A percentile compares a stretch with the other conserved stretches of the same genome.
phyloP scores from a whole-genome alignment of 2,329 filamentous ascomycete species.

The Neonectria faginata region DNA sequence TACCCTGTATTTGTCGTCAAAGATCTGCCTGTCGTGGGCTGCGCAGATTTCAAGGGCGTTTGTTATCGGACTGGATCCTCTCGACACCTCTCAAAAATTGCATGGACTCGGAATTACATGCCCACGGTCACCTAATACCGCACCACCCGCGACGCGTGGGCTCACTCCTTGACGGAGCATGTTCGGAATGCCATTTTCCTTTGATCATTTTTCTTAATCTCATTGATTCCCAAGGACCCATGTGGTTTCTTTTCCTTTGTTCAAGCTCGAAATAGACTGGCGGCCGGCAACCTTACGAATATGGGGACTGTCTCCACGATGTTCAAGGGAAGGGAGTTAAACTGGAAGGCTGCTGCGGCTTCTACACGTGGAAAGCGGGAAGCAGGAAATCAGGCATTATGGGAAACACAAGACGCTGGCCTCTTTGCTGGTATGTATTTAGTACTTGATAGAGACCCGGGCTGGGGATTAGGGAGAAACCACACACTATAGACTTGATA shows the following conservation, averaged over 20 bases:
- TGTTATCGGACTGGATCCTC: conserved; percentile 36
- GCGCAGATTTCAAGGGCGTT: conserved; percentile 35
- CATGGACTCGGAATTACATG: conserved; percentile 37
- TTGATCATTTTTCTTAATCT: conserved; percentile 23
- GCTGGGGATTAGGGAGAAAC: conserved; percentile 36
- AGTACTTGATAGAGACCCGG: conserved; percentile 42
- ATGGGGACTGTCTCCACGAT: conserved; percentile 45
- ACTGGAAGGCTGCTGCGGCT: conserved; percentile 39
- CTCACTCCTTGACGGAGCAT: conserved; percentile 46
- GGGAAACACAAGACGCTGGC: conserved; percentile 45
- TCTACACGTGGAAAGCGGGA: conserved; percentile 33
- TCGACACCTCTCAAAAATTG: conserved; percentile 28
- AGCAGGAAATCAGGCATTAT: conserved; percentile 37
- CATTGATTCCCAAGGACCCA: conserved; percentile 40
- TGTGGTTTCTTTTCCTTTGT: conserved; percentile 42
- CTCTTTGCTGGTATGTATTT: conserved; percentile 44
- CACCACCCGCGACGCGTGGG: conserved; percentile 27
- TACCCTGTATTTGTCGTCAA: conserved; percentile 41
- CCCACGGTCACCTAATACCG: conserved; percentile 41
- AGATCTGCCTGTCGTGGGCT: conserved; percentile 30
- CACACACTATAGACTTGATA: conserved; percentile 42
- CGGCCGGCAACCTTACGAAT: conserved; percentile 44
- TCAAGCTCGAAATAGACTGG: conserved; percentile 47
- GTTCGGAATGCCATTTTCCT: conserved; percentile 37
- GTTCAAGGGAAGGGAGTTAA: conserved; percentile 44